Conservation (phyloP, 2,329 filamentous ascomycete species). For the Passalora sequoiae region DNA sequence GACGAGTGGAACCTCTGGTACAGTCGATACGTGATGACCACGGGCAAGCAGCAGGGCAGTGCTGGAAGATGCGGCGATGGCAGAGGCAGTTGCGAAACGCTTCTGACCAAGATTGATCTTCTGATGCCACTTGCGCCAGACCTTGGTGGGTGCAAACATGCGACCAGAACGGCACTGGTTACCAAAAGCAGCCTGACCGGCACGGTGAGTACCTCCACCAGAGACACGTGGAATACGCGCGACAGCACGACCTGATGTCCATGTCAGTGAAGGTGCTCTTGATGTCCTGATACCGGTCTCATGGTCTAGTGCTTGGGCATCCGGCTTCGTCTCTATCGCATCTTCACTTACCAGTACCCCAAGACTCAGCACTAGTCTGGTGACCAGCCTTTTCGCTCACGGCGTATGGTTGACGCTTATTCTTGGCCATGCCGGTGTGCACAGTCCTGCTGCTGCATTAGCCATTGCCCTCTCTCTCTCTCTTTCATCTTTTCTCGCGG, state of each 20-base stretch:
- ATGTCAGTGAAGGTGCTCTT: constrained; percentile 18
- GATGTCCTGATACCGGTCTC: constrained; percentile 2
- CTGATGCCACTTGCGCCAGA: constrained; percentile 99
- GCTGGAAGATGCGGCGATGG: constrained; percentile 91
- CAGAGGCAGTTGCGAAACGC: constrained; percentile 97
- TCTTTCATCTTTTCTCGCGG: constrained; percentile 8
- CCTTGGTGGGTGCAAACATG: constrained; percentile 99
- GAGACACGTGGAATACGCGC: constrained; percentile 99
- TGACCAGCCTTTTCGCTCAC: constrained; percentile 99
- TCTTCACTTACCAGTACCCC: constrained; percentile 76
- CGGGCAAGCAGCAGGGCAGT: constrained; percentile 92
- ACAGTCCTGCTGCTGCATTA: constrained; percentile 52
- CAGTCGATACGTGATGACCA: constrained; percentile 86
- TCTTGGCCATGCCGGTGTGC: constrained; percentile 99
- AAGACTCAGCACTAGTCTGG: constrained; percentile 99
- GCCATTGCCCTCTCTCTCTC: constrained; percentile 16
- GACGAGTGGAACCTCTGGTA: constrained; percentile 96
- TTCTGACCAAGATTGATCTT: constrained; percentile 99
- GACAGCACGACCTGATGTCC: constrained; percentile 77
- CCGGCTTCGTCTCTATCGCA: too few relatives aligned
- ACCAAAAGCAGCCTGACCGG: constrained; percentile 99
- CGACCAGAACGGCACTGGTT: constrained; percentile 99
- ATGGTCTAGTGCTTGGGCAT: constrained; percentile 3
- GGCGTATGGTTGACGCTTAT: constrained; percentile 98
- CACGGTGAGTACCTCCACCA: constrained; percentile 99